A percentile compares a stretch with the other conserved stretches of the same genome.
Conservation (phyloP, 306 rosid species). For the Casuarina cunninghamiana region DNA sequence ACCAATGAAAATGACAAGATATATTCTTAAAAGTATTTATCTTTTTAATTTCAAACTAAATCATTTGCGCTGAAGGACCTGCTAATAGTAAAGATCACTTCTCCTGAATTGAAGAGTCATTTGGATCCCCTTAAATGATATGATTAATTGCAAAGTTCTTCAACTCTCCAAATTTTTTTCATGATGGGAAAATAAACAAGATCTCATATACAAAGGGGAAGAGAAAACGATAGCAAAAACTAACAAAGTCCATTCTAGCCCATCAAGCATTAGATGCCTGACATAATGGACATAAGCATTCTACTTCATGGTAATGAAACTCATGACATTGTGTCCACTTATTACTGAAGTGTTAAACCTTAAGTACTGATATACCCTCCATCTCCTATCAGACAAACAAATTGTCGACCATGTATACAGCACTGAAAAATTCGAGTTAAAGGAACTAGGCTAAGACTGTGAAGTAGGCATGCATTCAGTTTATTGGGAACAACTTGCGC, state of each 20-base stretch:
- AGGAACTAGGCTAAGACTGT: not conserved
- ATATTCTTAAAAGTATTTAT: not conserved
- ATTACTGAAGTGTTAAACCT: not conserved
- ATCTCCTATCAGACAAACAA: not conserved
- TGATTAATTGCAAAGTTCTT: no score
- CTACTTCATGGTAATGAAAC: not conserved
- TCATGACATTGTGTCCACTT: not conserved
- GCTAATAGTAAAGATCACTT: no score
- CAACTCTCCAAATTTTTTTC: no score
- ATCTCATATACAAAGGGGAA: not conserved
- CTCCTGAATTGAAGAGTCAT: no score
- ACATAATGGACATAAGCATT: not conserved
- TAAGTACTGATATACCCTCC: not conserved
- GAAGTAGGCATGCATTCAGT: not conserved
- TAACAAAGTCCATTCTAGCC: not conserved
- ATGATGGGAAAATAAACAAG: not conserved
- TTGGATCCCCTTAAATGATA: no score
- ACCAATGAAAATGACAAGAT: not conserved
- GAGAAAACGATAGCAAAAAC: not conserved
- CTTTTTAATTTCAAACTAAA: not conserved
- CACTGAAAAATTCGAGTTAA: not conserved
- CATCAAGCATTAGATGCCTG: not conserved
- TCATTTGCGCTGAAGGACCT: not conserved
- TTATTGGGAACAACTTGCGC: not conserved
- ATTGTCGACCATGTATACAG: not conserved